Conservation (phyloP, 345 rosid genomes). For the Camelina hispida region DNA sequence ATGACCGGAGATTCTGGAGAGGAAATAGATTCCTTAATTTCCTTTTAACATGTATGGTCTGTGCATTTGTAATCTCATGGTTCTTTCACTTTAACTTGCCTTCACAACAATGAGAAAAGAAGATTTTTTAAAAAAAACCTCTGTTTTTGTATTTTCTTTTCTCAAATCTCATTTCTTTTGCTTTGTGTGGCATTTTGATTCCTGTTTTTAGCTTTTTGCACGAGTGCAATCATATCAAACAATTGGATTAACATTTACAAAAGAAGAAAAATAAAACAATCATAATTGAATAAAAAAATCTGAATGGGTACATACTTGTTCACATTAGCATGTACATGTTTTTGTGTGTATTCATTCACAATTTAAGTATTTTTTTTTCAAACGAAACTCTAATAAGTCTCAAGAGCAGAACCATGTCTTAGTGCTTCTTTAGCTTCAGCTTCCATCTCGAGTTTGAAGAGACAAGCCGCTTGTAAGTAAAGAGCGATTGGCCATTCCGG, state of each 20-base stretch:
- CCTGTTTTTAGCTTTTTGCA: conserved; percentile 49
- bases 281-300: conserved; percentile 20
- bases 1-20: conserved; percentile 73
- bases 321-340: conserved; percentile 24
- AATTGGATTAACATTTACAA: conserved; percentile 5
- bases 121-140: conserved; percentile 12
- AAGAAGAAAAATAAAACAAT: not conserved
- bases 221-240: conserved; percentile 50
- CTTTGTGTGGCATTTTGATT: conserved; percentile 44
- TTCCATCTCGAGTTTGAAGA: conserved; percentile 82
- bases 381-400: conserved; percentile 41
- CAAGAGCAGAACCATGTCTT: conserved; percentile 73
- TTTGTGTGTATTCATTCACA: conserved; percentile 35
- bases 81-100: conserved; percentile 48
- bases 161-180: conserved; percentile 37
- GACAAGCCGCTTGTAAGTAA: conserved; percentile 87
- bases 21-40: conserved; percentile 61
- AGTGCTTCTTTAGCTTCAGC: conserved; percentile 81
- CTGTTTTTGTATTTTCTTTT: conserved; percentile 18
- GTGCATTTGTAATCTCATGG: conserved; percentile 50
- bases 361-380: not conserved
- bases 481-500: conserved; percentile 87
- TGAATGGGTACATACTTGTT: conserved; percentile 9
- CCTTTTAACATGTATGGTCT: conserved; percentile 45
- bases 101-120: conserved; percentile 41